Percentiles rank a stretch among this genome's conserved stretches.
Conservation (phyloP, 2,329 filamentous ascomycete species). For the Diaporthe humulicola region DNA sequence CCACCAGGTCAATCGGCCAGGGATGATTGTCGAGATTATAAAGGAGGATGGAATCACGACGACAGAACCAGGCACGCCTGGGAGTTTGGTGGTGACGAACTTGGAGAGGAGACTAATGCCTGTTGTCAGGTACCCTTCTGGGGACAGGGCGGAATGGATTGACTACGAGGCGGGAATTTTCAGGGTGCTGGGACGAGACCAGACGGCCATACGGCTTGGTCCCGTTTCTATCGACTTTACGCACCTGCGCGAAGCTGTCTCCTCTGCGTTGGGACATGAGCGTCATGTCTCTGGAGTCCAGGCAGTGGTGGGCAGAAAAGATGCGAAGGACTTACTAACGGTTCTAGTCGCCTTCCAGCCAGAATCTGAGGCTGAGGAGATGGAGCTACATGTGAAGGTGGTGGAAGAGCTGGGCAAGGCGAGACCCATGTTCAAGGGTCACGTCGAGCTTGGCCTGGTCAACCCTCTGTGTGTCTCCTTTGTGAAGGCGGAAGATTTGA, state of each 20-base stretch:
- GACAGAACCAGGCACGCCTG: not conserved
- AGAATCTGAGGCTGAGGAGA: not conserved
- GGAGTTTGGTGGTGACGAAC: slow-evolving; percentile 25
- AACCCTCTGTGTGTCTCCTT: not conserved
- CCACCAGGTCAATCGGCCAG: not conserved
- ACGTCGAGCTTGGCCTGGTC: not conserved
- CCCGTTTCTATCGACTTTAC: slow-evolving; percentile 29
- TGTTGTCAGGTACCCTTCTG: slow-evolving; percentile 28
- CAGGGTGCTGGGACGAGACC: not conserved
- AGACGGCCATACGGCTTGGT: slow-evolving; percentile 17
- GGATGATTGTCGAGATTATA: slow-evolving; percentile 6
- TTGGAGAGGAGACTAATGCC: slow-evolving; percentile 14
- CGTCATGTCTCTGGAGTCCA: not conserved
- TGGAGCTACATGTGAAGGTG: not conserved
- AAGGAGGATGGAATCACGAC: not conserved
- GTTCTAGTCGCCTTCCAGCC: slow-evolving; percentile 1
- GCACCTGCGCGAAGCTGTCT: slow-evolving; percentile 20
- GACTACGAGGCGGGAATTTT: slow-evolving; percentile 9
- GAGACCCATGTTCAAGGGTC: slow-evolving; percentile 14
- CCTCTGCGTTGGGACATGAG: not conserved
- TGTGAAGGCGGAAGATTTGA: not conserved
- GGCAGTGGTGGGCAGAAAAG: slow-evolving; percentile 1
- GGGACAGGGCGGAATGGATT: slow-evolving; percentile 26
- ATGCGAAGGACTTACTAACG: not conserved
- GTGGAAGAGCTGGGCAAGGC: not conserved